Evolutionary conservation across 148 eudicot species (phyloP).

Genomic region (Salicornia ramosissima): DNA sequence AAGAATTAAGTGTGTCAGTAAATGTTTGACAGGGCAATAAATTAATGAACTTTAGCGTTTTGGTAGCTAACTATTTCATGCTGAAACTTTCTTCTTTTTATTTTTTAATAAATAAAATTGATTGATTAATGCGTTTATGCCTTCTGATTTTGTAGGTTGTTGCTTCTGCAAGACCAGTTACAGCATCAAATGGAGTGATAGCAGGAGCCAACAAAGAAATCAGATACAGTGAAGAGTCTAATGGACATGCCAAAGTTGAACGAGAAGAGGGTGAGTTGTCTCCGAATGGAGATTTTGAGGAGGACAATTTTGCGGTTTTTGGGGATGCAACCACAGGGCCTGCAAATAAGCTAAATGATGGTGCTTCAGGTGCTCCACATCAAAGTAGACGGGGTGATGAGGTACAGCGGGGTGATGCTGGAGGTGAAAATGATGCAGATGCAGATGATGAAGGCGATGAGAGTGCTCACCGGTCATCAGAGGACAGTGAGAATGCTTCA

Average conservation of each 20-base stretch:
- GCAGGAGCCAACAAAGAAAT: slow-evolving; percentile 31
- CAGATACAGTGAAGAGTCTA: slow-evolving; percentile 34
- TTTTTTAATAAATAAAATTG: too few species aligned
- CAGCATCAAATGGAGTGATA: slow-evolving; percentile 33
- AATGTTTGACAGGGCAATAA: neutral
- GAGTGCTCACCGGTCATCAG: slow-evolving; percentile 61
- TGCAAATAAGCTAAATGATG: slow-evolving; percentile 32
- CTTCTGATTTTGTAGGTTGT: slow-evolving; percentile 39
- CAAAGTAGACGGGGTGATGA: slow-evolving; percentile 29
- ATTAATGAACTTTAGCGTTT: neutral
- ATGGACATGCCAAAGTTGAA: slow-evolving; percentile 42
- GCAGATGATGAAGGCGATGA: slow-evolving; percentile 63
- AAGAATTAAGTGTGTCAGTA: neutral
- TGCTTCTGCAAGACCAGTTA: slow-evolving; percentile 35
- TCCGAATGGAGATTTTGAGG: slow-evolving; percentile 61
- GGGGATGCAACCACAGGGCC: slow-evolving; percentile 34
- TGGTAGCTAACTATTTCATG: neutral
- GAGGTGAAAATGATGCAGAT: slow-evolving; percentile 40
- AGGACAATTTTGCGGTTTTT: slow-evolving; percentile 48
- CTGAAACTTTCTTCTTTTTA: neutral
- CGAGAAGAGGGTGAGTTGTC: slow-evolving; percentile 89
- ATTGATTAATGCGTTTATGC: neutral
- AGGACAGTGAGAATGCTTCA: slow-evolving; percentile 67
- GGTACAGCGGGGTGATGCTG: slow-evolving; percentile 26
- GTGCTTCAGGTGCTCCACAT: slow-evolving; percentile 28